Evolutionary conservation across 2,329 filamentous ascomycete species (phyloP).

Genomic region (Blumeriella jaapii): DNA sequence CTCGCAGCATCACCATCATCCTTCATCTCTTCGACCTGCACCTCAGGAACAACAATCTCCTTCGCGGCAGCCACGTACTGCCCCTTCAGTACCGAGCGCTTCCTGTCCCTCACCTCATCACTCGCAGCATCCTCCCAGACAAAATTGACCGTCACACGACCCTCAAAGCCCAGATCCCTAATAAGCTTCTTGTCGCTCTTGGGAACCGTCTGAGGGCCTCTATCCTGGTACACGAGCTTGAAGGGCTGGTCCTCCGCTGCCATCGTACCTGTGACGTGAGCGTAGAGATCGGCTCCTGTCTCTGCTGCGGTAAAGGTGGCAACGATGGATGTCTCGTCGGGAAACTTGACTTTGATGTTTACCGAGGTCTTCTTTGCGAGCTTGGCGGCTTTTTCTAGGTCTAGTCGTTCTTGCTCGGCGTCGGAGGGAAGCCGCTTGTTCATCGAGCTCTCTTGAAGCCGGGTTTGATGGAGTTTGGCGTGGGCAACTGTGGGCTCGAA

Average conservation of each 20-base stretch:
- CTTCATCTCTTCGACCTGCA: slow-evolving; percentile 31
- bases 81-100: slow-evolving; percentile 28
- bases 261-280: slow-evolving; percentile 63
- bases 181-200: slow-evolving; percentile 47
- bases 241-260: slow-evolving; percentile 55
- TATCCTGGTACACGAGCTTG: slow-evolving; percentile 37
- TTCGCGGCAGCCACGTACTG: slow-evolving; percentile 50
- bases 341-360: slow-evolving; percentile 72
- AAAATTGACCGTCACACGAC: slow-evolving; percentile 64
- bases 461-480: slow-evolving; percentile 62
- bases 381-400: slow-evolving; percentile 51
- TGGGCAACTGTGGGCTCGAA: slow-evolving; percentile 67
- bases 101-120: slow-evolving; percentile 41
- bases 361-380: slow-evolving; percentile 57
- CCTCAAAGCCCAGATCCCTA: slow-evolving; percentile 56
- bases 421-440: slow-evolving; percentile 77
- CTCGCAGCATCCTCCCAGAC: slow-evolving; percentile 58
- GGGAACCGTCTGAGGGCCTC: slow-evolving; percentile 28
- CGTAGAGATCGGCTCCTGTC: slow-evolving; percentile 61
- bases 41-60: slow-evolving; percentile 53
- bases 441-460: slow-evolving; percentile 47
- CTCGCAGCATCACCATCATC: slow-evolving; percentile 29
- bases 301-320: slow-evolving; percentile 58
- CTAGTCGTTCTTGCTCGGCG: slow-evolving; percentile 63
- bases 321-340: slow-evolving; percentile 70